Evolutionary conservation across 495 filamentous ascomycete species (phyloP).

Genomic region (Diplogelasinospora grovesii): DNA sequence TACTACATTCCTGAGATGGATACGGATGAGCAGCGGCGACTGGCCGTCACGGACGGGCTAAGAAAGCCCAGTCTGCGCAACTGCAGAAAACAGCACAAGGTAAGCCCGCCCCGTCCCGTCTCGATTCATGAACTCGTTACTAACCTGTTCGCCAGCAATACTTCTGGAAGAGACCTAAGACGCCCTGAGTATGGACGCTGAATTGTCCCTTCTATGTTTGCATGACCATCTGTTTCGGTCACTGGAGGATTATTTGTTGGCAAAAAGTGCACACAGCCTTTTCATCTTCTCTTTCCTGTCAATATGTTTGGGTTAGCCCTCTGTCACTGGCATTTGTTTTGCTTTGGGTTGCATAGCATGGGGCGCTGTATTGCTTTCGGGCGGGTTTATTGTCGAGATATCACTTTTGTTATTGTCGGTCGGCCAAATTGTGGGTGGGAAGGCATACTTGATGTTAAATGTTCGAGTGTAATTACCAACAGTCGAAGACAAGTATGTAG

Average conservation of each 20-base stretch:
- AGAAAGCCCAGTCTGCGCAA: slow-evolving; percentile 80
- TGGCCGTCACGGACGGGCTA: slow-evolving; percentile 78
- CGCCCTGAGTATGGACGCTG: slow-evolving; percentile 37
- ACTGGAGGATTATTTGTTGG: too few relatives aligned
- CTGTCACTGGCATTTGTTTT: slow-evolving; percentile 12
- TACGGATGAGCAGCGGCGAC: slow-evolving; percentile 65
- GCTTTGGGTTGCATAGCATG: slow-evolving; percentile 23
- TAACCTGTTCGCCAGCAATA: slow-evolving; percentile 63
- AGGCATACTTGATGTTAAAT: too few relatives aligned
- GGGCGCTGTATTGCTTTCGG: slow-evolving; percentile 18
- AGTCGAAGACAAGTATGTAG: too few relatives aligned
- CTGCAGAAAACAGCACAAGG: slow-evolving; percentile 95
- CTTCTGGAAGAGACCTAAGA: slow-evolving; percentile 76
- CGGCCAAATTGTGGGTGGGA: not conserved
- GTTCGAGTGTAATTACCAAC: too few relatives aligned
- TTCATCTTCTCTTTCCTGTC: slow-evolving; percentile 5
- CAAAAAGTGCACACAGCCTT: slow-evolving; percentile 10
- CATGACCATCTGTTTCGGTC: not conserved
- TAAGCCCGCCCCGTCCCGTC: slow-evolving; percentile 34
- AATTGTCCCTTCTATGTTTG: too few relatives aligned
- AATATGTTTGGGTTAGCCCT: not conserved
- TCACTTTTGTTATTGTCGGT: not conserved
- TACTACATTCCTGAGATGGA: slow-evolving; percentile 96
- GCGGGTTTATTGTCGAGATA: slow-evolving; percentile 24
- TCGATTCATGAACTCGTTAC: slow-evolving; percentile 6